A percentile compares a stretch with the other conserved stretches of the same genome.
Evolutionary conservation across 108 stramenopile species (phyloP).

Genomic region (Pseudonitzschia pungens): DNA sequence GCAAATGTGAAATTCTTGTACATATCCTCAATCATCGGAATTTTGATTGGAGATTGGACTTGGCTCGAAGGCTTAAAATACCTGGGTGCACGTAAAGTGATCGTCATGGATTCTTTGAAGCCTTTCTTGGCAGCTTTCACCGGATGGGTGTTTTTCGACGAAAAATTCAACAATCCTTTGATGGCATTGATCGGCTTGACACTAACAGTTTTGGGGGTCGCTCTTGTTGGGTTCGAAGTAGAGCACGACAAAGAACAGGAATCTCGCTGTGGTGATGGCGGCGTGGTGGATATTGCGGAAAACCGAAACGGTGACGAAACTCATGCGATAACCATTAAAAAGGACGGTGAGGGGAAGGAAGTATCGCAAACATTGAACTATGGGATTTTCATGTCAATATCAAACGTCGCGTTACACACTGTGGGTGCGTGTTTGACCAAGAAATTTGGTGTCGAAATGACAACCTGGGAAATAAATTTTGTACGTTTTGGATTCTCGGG

Average conservation of each 20-base stretch:
- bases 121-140: slow-evolving; percentile 84
- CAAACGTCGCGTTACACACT: slow-evolving; percentile 80
- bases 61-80: slow-evolving; percentile 81
- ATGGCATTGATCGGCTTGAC: slow-evolving; percentile 51
- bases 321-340: background rate
- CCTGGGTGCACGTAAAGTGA: slow-evolving; percentile 78
- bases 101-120: slow-evolving; percentile 80
- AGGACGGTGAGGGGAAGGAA: slow-evolving; percentile 3
- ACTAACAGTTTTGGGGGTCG: slow-evolving; percentile 65
- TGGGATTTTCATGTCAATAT: slow-evolving; percentile 60
- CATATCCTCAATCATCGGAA: slow-evolving; percentile 75
- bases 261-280: background rate
- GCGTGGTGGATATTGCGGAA: background rate
- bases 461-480: slow-evolving; percentile 82
- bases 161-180: slow-evolving; percentile 43
- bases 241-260: background rate
- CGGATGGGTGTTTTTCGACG: slow-evolving; percentile 63
- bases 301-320: slow-evolving; percentile 1
- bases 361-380: slow-evolving; percentile 3
- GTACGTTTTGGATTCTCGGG: slow-evolving; percentile 90
- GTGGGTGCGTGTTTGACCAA: slow-evolving; percentile 78
- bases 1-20: slow-evolving; percentile 53
- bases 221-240: slow-evolving; percentile 64
- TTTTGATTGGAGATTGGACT: slow-evolving; percentile 74
- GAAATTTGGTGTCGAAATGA: slow-evolving; percentile 62